Evolutionary conservation across 148 eudicot genomes (phyloP).

Genomic region (Rhododendron kiyosumense): DNA sequence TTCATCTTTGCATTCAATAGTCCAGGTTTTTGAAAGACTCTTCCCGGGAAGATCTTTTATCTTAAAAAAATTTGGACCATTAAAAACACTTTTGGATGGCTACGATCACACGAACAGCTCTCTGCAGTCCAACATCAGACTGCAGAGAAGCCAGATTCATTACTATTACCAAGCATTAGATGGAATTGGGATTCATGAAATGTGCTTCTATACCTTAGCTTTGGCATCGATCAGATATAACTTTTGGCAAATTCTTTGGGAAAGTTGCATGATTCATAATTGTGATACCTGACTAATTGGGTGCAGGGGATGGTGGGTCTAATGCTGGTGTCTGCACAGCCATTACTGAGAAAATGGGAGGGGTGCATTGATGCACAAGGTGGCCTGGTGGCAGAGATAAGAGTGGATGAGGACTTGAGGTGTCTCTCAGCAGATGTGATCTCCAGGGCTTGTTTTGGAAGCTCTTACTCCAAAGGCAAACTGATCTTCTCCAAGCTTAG

Average conservation of each 20-base stretch:
- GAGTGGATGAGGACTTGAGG: conserved; percentile 68
- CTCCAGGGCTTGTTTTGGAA: conserved; percentile 77
- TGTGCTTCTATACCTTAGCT: not conserved
- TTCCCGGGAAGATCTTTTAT: too few species aligned
- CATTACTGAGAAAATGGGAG: conserved; percentile 57
- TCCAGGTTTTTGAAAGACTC: too few species aligned
- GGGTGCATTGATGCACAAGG: conserved; percentile 45
- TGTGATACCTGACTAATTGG: not conserved
- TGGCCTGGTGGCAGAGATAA: conserved; percentile 41
- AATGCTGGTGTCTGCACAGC: conserved; percentile 60
- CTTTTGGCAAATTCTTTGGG: not conserved
- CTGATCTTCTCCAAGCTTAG: conserved; percentile 68
- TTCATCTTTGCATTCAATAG: too few species aligned
- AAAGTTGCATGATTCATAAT: not conserved
- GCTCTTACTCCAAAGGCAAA: conserved; percentile 65
- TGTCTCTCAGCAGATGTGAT: conserved; percentile 67
- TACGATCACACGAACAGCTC: not conserved
- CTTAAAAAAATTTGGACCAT: too few species aligned
- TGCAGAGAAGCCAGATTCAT: not conserved
- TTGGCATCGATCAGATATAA: not conserved
- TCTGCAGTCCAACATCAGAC: too few species aligned
- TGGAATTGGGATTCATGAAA: not conserved
- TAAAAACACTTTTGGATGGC: too few species aligned
- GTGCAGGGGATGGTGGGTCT: conserved; percentile 68
- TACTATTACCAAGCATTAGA: not conserved